phyloP scores from a whole-genome alignment of 768 basidiomycete genomes.

The Auricularia cornea region DNA sequence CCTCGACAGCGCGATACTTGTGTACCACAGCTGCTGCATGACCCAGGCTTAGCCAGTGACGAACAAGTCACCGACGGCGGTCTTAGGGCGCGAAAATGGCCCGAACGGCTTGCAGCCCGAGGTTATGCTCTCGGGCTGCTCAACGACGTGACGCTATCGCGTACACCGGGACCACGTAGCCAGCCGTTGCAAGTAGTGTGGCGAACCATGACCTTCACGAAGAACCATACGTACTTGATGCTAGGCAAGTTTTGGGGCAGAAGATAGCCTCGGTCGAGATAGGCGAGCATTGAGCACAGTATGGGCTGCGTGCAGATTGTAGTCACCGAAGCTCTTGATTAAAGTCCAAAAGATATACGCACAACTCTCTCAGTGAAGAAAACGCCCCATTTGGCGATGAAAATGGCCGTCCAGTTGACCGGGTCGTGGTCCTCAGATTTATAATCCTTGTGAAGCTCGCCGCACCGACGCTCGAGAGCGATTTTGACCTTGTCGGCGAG shows the following conservation, averaged over 20 bases:
- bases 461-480: conserved; percentile 51
- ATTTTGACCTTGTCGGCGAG: conserved; percentile 51
- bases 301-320: conserved; percentile 33
- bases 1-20: too few species aligned
- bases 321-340: conserved; percentile 4
- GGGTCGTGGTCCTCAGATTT: conserved; percentile 15
- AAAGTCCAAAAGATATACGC: conserved; percentile 21
- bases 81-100: too few species aligned
- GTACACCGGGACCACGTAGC: too few species aligned
- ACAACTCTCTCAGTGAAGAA: conserved; percentile 65
- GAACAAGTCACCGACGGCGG: too few species aligned
- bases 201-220: too few species aligned
- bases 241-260: conserved; percentile 28
- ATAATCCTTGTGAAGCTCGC: conserved; percentile 34
- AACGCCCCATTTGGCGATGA: conserved; percentile 41
- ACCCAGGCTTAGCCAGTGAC: too few species aligned
- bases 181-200: too few species aligned
- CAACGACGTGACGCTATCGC: too few species aligned
- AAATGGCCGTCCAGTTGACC: conserved; percentile 49
- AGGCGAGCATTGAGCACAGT: conserved; percentile 55
- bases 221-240: conserved; percentile 36
- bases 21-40: too few species aligned
- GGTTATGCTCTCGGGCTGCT: too few species aligned
- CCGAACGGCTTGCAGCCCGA: too few species aligned
- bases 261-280: conserved; percentile 63